Percentiles rank a stretch among this genome's conserved stretches.
Evolutionary conservation across 106 monocot genomes (phyloP).

Genomic region (Hemerocallis citrina): DNA sequence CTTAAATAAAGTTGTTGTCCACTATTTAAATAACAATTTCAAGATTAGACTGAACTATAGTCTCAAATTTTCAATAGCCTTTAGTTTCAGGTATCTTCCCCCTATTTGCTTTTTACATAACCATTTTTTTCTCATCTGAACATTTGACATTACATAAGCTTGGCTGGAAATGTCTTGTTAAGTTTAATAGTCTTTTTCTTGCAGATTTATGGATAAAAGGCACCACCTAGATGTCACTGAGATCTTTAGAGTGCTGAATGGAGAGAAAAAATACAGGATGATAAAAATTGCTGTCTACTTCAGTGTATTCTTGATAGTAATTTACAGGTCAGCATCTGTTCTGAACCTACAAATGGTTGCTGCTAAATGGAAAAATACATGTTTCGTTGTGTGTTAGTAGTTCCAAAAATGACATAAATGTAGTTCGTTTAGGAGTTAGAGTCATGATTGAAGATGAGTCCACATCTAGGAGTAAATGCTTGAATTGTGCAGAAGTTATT

Average conservation of each 20-base stretch:
- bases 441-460: too few species aligned
- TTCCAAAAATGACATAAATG: too few species aligned
- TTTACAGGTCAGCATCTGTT: constrained; percentile 58
- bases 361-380: background rate
- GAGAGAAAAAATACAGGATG: constrained; percentile 79
- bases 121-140: background rate
- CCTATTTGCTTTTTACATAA: background rate
- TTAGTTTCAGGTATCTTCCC: background rate
- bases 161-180: background rate
- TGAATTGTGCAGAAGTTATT: too few species aligned
- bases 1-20: background rate
- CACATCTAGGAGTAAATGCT: too few species aligned
- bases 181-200: constrained; percentile 3
- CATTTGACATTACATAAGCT: background rate
- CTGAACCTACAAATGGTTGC: background rate
- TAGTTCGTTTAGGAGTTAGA: too few species aligned
- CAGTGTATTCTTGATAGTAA: constrained; percentile 65
- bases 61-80: background rate
- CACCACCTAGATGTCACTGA: constrained; percentile 97
- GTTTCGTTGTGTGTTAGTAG: background rate
- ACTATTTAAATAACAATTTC: too few species aligned
- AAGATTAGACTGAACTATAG: background rate
- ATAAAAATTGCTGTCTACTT: constrained; percentile 86
- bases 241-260: constrained; percentile 61
- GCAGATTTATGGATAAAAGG: constrained; percentile 58